Evolutionary conservation across 345 rosid species (phyloP).

Genomic region (Turnera subulata): DNA sequence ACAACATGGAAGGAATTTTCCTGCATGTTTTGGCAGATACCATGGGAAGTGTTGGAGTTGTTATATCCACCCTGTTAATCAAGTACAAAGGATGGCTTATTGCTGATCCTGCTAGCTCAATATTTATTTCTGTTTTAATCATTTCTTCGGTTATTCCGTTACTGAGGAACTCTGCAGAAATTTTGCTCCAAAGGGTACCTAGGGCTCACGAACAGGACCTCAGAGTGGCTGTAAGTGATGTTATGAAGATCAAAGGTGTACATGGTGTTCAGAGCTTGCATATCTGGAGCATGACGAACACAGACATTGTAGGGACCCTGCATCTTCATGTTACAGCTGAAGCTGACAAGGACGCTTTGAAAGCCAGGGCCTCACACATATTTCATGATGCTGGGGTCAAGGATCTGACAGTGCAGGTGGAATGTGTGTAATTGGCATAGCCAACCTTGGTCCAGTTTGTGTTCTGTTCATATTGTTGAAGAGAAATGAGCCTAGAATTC

Average conservation of each 20-base stretch:
- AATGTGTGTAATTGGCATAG: slow-evolving; percentile 30
- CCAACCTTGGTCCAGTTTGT: neutral
- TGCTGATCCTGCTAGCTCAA: slow-evolving; percentile 97
- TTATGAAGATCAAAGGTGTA: slow-evolving; percentile 55
- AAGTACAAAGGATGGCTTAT: slow-evolving; percentile 98
- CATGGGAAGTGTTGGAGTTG: slow-evolving; percentile 96
- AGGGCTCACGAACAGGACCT: slow-evolving; percentile 63
- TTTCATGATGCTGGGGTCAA: slow-evolving; percentile 74
- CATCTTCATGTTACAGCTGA: slow-evolving; percentile 67
- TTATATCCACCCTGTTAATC: slow-evolving; percentile 84
- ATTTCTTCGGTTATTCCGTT: slow-evolving; percentile 86
- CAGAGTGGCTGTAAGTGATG: slow-evolving; percentile 44
- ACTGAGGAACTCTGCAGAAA: slow-evolving; percentile 87
- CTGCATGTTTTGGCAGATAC: slow-evolving; percentile 94
- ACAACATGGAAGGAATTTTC: slow-evolving; percentile 99
- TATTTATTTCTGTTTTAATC: slow-evolving; percentile 79
- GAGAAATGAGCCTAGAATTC: too few species aligned
- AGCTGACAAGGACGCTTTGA: slow-evolving; percentile 51
- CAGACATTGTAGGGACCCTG: slow-evolving; percentile 76
- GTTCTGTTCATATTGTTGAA: too few species aligned
- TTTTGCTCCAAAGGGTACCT: slow-evolving; percentile 83
- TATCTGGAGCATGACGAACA: slow-evolving; percentile 84
- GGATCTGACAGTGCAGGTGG: slow-evolving; percentile 83
- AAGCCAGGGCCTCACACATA: slow-evolving; percentile 49
- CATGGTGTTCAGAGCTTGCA: slow-evolving; percentile 64